Percentiles rank a stretch among this genome's conserved stretches.
Evolutionary conservation across 306 rosid species (phyloP).

Genomic region (Medicago arabica): DNA sequence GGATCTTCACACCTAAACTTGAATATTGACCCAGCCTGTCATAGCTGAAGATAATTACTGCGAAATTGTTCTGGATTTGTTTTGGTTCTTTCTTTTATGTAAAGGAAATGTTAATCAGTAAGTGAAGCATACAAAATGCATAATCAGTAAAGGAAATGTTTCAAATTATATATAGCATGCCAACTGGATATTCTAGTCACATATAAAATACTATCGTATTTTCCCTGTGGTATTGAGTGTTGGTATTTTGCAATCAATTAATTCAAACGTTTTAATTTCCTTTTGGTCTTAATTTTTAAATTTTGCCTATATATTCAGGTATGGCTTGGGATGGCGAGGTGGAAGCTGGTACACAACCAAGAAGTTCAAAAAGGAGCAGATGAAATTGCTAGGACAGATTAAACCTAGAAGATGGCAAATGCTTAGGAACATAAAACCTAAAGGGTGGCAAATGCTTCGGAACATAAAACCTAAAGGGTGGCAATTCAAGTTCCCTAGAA

Average conservation of each 20-base stretch:
- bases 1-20: constrained; percentile 5
- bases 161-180: constrained; percentile 11
- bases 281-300: constrained; percentile 1
- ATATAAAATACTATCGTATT: not conserved
- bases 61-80: too few relatives aligned
- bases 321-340: constrained; percentile 94
- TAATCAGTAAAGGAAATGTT: constrained; percentile 5
- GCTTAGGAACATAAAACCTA: constrained; percentile 68
- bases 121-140: not conserved
- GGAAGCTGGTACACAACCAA: constrained; percentile 79
- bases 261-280: not conserved
- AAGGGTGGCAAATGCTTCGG: constrained; percentile 73
- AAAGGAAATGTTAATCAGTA: too few relatives aligned
- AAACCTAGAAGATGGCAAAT: constrained; percentile 78
- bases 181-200: not conserved
- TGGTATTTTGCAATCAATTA: constrained; percentile 20
- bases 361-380: constrained; percentile 83
- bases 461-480: constrained; percentile 62
- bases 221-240: not conserved
- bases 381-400: constrained; percentile 77
- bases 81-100: too few relatives aligned
- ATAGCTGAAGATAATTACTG: not conserved
- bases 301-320: constrained; percentile 58
- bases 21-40: not conserved
- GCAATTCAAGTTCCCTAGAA: constrained; percentile 66